Evolutionary conservation across 345 rosid species (phyloP), one percentile per base, ranked within the genome.

Genomic region (Gossypium anomalum): DNA sequence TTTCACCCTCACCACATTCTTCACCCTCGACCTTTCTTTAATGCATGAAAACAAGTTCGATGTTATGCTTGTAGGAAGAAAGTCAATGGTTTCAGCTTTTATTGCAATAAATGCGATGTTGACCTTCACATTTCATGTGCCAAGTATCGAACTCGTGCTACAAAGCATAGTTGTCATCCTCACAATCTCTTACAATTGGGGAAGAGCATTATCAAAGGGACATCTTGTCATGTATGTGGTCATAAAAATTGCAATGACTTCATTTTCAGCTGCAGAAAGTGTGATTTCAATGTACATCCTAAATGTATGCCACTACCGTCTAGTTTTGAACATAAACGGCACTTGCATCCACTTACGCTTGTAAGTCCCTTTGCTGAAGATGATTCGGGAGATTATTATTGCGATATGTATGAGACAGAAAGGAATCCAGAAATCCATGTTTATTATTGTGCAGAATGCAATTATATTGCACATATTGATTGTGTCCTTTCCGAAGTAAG

Each of bases 101-200:
- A 41, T 13, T 64, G 68, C 17, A 38, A n/a, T n/a, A 1, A 2
- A 34, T 16, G 45, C 2, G 14, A 34, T 62, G 47, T 16, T 34
- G n/a, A 8, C 22, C 17, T 38, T 14, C 68, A 64, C 23, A 16
- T 41, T 41, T 64, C 15, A n/a, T 64, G 68, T 41, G 68, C 49
- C 3, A 64, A 8, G 25, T 64, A 64, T 23, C 68, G 2, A 53
- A 71, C 74, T 71, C 74, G 63, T 16, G 17, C 25, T 12, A 34
- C 34, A 27, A 29, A 34, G 11, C 63, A 70, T 6, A n/a, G 13
- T 5, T 9, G 60, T 23, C 74, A 70, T 55, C 23, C 14, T 15
- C 74, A 70, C 63, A 0, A 9, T 53, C 74, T 70, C n/a, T 63
- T 51, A n/a, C 59, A 70, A n/a, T 17, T 70, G 2, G 74, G 74